A percentile compares a stretch with the other conserved stretches of the same genome.
phyloP scores from a whole-genome alignment of 108 stramenopile genomes.

The Seminavis robusta region DNA sequence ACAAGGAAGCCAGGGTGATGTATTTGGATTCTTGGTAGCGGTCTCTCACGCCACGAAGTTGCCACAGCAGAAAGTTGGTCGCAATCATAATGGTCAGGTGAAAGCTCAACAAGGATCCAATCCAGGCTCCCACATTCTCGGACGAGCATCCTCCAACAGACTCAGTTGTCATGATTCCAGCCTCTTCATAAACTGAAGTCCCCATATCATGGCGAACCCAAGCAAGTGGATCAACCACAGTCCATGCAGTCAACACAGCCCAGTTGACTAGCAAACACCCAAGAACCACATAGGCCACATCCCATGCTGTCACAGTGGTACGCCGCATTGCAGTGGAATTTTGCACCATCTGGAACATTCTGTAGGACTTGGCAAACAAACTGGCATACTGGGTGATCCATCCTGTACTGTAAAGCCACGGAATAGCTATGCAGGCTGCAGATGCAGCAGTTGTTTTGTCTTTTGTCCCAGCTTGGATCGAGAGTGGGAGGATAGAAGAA shows the following conservation, averaged over 20 bases:
- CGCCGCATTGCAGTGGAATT: not conserved
- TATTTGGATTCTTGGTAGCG: conserved; percentile 50
- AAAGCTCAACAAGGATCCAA: conserved; percentile 26
- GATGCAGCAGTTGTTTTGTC: conserved; percentile 14
- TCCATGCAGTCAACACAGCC: conserved; percentile 32
- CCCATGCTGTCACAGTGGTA: not conserved
- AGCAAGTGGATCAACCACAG: conserved; percentile 18
- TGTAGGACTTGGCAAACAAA: conserved; percentile 39
- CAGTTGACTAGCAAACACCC: conserved; percentile 20
- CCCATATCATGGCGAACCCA: not conserved
- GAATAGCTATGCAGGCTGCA: conserved; percentile 26
- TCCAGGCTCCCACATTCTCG: conserved; percentile 13
- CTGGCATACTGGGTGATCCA: conserved; percentile 40
- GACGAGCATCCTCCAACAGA: conserved; percentile 37
- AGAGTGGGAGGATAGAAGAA: conserved; percentile 34
- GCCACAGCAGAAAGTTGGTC: conserved; percentile 35
- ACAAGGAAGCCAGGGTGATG: conserved; percentile 36
- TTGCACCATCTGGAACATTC: conserved; percentile 7
- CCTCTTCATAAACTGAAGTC: conserved; percentile 8
- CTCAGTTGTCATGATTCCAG: conserved; percentile 31
- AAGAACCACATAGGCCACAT: conserved; percentile 25
- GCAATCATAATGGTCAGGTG: conserved; percentile 25
- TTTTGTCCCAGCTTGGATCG: conserved; percentile 31
- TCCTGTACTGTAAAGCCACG: conserved; percentile 40
- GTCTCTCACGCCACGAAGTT: conserved; percentile 31